A percentile compares a stretch with the other conserved stretches of the same genome.
These are phyloP conservation scores for Metschnikowia vanudenii DNA, from an alignment of 805 yeast species.

Conservation along the genomic window DNA sequence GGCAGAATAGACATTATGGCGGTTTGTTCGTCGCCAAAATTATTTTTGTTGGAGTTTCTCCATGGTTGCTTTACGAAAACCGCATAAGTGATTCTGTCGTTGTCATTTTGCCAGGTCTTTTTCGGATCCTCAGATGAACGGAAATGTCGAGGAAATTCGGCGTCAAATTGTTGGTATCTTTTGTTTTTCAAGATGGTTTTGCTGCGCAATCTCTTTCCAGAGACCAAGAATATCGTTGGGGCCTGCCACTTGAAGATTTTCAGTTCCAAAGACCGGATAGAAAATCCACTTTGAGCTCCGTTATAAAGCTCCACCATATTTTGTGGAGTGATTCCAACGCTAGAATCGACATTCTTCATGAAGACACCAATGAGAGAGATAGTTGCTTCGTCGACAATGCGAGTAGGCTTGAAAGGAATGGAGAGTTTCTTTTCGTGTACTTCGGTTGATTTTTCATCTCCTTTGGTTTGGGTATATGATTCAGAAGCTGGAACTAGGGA, in stretches of 20 bases:
- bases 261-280: constrained; percentile 82
- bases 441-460: background rate
- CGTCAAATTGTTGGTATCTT: constrained; percentile 51
- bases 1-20: constrained; percentile 70
- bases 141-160: constrained; percentile 44
- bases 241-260: constrained; percentile 89
- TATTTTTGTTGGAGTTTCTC: constrained; percentile 66
- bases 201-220: constrained; percentile 54
- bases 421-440: too few relatives aligned
- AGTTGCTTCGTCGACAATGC: constrained; percentile 41
- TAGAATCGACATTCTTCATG: constrained; percentile 23
- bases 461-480: background rate
- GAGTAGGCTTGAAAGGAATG: constrained; percentile 21
- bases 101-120: constrained; percentile 37
- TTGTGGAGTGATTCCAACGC: constrained; percentile 41
- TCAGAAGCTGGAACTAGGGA: background rate
- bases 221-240: constrained; percentile 69
- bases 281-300: constrained; percentile 79
- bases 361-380: constrained; percentile 40
- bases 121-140: constrained; percentile 25
- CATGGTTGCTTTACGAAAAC: constrained; percentile 71
- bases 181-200: constrained; percentile 38
- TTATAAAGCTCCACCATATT: constrained; percentile 60
- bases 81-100: constrained; percentile 55
- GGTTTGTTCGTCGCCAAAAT: constrained; percentile 64